Percentiles rank a stretch among this genome's conserved stretches.
phyloP scores from a whole-genome alignment of 1,284 basidiomycete genomes.

The Ustilago loliicola region DNA sequence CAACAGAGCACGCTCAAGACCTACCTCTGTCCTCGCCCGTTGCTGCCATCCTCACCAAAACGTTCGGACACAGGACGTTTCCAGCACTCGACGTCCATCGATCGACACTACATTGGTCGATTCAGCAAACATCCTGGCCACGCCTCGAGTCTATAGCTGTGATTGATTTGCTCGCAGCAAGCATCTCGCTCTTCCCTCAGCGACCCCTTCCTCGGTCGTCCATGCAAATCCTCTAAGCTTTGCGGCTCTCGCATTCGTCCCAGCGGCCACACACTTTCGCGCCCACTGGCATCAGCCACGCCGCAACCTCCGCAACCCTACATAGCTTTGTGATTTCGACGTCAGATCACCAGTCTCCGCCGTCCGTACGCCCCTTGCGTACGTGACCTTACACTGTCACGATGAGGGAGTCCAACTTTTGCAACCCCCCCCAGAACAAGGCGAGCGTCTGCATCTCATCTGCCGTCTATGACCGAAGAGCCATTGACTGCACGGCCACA shows the following conservation, averaged over 20 bases:
- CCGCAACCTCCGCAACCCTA: not conserved
- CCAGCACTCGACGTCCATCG: no score
- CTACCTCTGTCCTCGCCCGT: no score
- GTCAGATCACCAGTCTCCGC: not conserved
- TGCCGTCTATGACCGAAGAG: conserved; percentile 92
- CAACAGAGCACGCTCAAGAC: no score
- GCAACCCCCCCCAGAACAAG: conserved; percentile 93
- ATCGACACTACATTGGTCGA: no score
- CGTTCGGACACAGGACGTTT: no score
- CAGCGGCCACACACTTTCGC: conserved; percentile 2
- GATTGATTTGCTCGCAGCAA: not conserved
- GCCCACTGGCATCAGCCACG: not conserved
- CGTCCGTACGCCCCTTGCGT: conserved; percentile 32
- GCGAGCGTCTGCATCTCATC: conserved; percentile 95
- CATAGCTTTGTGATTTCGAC: conserved; percentile 1
- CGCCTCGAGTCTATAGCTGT: no score
- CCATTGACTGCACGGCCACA: conserved; percentile 90
- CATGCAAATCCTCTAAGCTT: conserved; percentile 13
- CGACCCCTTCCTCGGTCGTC: conserved; percentile 8
- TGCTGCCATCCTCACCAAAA: no score
- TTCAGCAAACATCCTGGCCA: no score
- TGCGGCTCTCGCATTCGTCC: not conserved
- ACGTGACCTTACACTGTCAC: conserved; percentile 27
- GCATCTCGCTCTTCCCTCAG: not conserved
- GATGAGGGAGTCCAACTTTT: conserved; percentile 98